phyloP scores from a whole-genome alignment of 2,329 filamentous ascomycete species.

The Elsinoe fawcettii region DNA sequence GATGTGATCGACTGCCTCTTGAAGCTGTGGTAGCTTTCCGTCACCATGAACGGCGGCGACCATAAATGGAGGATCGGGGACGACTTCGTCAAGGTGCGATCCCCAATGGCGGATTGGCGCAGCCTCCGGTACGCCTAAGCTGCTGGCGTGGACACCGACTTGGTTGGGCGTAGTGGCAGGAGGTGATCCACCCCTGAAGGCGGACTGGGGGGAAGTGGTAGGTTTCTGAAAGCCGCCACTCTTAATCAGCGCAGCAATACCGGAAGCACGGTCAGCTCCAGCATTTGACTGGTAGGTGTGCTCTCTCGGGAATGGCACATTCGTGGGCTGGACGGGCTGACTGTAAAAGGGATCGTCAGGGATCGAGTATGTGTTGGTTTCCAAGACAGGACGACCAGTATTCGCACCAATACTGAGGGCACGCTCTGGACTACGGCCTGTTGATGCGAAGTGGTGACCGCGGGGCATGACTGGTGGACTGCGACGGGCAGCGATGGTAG shows the following conservation, averaged over 20 bases:
- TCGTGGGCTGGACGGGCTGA: background rate
- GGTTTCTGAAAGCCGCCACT: conserved; percentile 4
- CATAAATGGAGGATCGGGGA: conserved; percentile 16
- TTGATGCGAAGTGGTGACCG: background rate
- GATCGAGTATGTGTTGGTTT: background rate
- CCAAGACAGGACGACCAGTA: background rate
- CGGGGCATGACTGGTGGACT: background rate
- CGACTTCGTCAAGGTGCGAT: conserved; percentile 10
- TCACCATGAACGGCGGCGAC: conserved; percentile 1
- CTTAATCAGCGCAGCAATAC: conserved; percentile 15
- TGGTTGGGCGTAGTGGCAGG: background rate
- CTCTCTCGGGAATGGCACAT: background rate
- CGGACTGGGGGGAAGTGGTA: background rate
- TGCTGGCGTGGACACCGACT: background rate
- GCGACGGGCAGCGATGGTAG: too few relatives aligned
- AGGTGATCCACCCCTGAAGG: background rate
- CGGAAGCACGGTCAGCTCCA: background rate
- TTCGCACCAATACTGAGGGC: background rate
- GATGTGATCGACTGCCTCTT: conserved; percentile 24
- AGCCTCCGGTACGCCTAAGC: background rate
- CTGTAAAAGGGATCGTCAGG: conserved; percentile 12
- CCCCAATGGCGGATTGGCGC: conserved; percentile 7
- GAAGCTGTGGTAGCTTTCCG: conserved; percentile 20
- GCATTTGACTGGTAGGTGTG: background rate
- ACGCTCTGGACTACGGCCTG: background rate